phyloP scores from a whole-genome alignment of 306 rosid species.

The Cucurbita moschata region DNA sequence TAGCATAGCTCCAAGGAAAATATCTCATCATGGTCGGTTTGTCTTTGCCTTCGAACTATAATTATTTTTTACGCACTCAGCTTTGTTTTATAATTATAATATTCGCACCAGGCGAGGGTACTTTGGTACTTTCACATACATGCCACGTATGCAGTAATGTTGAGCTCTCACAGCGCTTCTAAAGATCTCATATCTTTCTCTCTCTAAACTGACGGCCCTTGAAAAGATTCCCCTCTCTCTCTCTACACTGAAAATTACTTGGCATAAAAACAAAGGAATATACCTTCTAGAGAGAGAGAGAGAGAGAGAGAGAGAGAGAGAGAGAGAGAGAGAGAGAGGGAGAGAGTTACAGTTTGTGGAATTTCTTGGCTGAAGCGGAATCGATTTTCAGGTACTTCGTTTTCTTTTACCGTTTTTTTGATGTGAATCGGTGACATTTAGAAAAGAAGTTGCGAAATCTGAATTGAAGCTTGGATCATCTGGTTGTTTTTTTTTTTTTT shows the following conservation, averaged over 20 bases:
- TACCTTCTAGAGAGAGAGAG: background rate
- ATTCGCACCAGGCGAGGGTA: background rate
- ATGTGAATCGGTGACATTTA: background rate
- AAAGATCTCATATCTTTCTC: slow-evolving; percentile 34
- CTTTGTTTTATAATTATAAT: background rate
- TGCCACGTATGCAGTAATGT: slow-evolving; percentile 53
- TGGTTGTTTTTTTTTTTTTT: no score
- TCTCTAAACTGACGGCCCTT: slow-evolving; percentile 13
- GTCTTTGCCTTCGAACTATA: background rate
- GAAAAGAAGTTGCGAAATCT: background rate
- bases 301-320: background rate
- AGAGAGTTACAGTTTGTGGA: background rate
- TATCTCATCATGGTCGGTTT: slow-evolving; percentile 3
- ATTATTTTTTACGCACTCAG: background rate
- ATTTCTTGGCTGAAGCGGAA: background rate
- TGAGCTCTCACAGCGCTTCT: slow-evolving; percentile 20
- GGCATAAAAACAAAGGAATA: background rate
- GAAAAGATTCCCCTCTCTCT: slow-evolving; percentile 41
- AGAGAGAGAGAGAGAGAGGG: background rate
- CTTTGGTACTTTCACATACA: background rate
- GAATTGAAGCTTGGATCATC: background rate
- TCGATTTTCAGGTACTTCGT: background rate
- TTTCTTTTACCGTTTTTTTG: background rate
- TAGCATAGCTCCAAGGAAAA: background rate
- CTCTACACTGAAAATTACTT: background rate